Conservation (phyloP, 768 basidiomycete genomes). For the Termitomyces sp. region DNA sequence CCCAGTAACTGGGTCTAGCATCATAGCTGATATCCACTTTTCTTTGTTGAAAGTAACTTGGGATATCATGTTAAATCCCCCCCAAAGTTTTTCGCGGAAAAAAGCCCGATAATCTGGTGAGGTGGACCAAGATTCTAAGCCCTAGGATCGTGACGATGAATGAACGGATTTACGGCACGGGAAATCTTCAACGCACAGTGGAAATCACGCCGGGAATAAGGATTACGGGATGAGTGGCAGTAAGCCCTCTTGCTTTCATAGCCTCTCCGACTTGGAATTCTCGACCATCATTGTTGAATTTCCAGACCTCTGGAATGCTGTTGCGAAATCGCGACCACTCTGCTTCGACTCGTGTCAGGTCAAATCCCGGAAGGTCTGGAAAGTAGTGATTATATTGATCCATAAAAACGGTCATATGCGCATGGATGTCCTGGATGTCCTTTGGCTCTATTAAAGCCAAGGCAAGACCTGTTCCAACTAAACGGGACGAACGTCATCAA, state of each 20-base stretch:
- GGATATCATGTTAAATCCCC: slow-evolving; percentile 79
- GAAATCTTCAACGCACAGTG: slow-evolving; percentile 49
- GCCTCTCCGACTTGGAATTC: slow-evolving; percentile 77
- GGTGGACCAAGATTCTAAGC: slow-evolving; percentile 94
- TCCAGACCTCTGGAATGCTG: slow-evolving; percentile 80
- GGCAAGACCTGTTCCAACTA: slow-evolving; percentile 67
- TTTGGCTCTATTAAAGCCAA: slow-evolving; percentile 65
- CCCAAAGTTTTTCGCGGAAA: slow-evolving; percentile 89
- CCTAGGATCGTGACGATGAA: slow-evolving; percentile 35
- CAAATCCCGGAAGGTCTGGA: slow-evolving; percentile 60
- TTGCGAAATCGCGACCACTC: slow-evolving; percentile 70
- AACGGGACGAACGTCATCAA: slow-evolving; percentile 2
- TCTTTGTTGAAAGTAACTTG: slow-evolving; percentile 83
- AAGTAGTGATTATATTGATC: slow-evolving; percentile 70
- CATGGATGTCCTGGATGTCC: slow-evolving; percentile 67
- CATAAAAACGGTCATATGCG: slow-evolving; percentile 62
- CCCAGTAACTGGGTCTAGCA: slow-evolving; percentile 89
- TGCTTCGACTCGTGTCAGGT: slow-evolving; percentile 64
- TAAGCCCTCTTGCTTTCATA: slow-evolving; percentile 61
- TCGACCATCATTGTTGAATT: slow-evolving; percentile 74
- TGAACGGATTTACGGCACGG: background rate
- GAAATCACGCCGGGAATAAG: slow-evolving; percentile 91
- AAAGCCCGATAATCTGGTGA: slow-evolving; percentile 79
- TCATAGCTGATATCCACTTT: slow-evolving; percentile 86
- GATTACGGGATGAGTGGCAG: slow-evolving; percentile 75